phyloP scores from a whole-genome alignment of 148 eudicot genomes.

The Tetragonia tetragonoides region DNA sequence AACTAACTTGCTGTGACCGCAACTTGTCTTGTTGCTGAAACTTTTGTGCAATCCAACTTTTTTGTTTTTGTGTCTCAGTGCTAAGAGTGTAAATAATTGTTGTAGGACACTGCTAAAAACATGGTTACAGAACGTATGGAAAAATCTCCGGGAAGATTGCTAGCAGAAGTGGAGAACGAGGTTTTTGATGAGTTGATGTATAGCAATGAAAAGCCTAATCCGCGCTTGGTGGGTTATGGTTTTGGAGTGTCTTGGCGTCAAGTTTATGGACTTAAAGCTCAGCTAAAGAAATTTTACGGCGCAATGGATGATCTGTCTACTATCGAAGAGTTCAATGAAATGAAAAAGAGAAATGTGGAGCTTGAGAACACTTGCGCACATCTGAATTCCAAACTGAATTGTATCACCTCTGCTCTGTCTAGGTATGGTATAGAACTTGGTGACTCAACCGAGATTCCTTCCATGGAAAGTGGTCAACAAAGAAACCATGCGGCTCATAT shows the following conservation, averaged over 20 bases:
- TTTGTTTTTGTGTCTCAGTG: not conserved
- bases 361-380: no score
- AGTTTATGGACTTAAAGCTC: not conserved
- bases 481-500: no score
- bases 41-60: no score
- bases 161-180: not conserved
- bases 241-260: not conserved
- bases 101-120: not conserved
- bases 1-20: no score
- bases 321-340: no score
- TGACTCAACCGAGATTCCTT: no score
- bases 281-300: not conserved
- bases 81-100: not conserved
- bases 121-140: not conserved
- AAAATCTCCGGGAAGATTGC: not conserved
- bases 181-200: slow-evolving; percentile 1
- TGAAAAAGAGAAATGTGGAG: no score
- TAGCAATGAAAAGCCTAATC: not conserved
- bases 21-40: no score
- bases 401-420: no score
- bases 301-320: no score
- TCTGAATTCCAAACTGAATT: no score
- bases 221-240: not conserved
- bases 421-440: no score
- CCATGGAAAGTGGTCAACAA: not conserved